Evolutionary conservation across 768 basidiomycete genomes (phyloP), one percentile per base, ranked within the genome.

Genomic region (Mycena crocata): DNA sequence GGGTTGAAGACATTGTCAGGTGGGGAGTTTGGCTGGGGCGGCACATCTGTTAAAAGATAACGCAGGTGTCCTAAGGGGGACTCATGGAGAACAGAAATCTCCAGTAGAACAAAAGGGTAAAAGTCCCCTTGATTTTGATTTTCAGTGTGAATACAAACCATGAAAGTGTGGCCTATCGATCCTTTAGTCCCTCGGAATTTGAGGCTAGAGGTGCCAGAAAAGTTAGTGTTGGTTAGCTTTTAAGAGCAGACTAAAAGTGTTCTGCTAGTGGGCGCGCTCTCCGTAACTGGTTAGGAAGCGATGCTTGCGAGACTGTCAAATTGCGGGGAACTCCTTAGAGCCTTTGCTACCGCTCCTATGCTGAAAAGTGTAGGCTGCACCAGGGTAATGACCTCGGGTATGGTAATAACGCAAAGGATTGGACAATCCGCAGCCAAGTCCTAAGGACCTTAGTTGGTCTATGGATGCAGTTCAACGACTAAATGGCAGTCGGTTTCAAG

Each of bases 101-200:
- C 86, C 79, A 85, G 87, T 90, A 84, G 89, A 90, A 85, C 86
- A 87, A 88, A 87, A 87, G 88, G 89, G n/a, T n/a, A n/a, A n/a
- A n/a, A 90, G 89, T 90, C 89, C 90, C 89, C 86, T 89, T 89
- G 88, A 88, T 87, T 88, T 86, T 85, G 89, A 85, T 89, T 89
- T 89, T 90, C 89, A 89, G 85, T 88, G 87, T 88, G 89, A 90
- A 89, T 88, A 89, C 86, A 88, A 88, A 90, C 88, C 87, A 87
- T 89, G 88, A 90, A 90, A 90, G 89, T 87, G 87, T 87, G 88
- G 89, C 88, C 89, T 89, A 90, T 89, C 87, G 87, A 90, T 89
- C 89, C 88, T 90, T 90, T 89, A 87, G 88, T 87, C 87, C 87
- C 86, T 88, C 86, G 79, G 89, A 88, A 85, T 89, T 88, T 87